These are phyloP conservation scores for Trichophyton schoenleinii DNA, from an alignment of 2,329 filamentous ascomycete genomes.

Conservation along the genomic window DNA sequence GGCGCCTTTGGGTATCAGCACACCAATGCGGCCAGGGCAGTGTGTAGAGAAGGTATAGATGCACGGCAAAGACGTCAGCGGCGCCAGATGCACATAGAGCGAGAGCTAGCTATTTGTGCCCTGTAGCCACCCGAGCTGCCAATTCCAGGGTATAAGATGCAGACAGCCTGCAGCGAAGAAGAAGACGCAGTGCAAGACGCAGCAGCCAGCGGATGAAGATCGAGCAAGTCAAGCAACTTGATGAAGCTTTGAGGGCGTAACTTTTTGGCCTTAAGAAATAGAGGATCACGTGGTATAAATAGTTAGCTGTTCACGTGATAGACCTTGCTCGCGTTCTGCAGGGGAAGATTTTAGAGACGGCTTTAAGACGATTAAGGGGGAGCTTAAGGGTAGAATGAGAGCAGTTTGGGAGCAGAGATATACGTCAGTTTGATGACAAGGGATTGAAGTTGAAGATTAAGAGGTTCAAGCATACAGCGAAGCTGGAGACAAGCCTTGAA, in stretches of 20 bases:
- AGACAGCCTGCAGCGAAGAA: background rate
- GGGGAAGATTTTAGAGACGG: background rate
- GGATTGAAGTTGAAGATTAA: background rate
- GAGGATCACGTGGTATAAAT: background rate
- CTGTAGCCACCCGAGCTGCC: background rate
- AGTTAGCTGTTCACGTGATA: background rate
- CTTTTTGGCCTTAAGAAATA: background rate
- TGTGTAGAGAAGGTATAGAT: background rate
- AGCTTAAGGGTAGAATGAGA: no score
- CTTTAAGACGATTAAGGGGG: background rate
- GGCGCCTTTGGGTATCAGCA: background rate
- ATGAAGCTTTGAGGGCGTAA: background rate
- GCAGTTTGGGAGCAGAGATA: no score
- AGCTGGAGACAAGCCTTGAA: no score
- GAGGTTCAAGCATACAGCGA: no score
- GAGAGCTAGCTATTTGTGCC: background rate
- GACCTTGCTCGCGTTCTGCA: background rate
- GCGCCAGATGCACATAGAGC: background rate
- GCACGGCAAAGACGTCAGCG: background rate
- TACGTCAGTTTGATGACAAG: background rate
- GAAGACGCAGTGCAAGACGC: background rate
- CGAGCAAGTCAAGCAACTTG: background rate
- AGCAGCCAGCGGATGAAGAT: background rate
- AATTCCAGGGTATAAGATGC: background rate
- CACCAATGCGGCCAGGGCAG: background rate